Conservation (phyloP, 371 early-diverging fungal genomes). For the Chytridiales sp. region DNA sequence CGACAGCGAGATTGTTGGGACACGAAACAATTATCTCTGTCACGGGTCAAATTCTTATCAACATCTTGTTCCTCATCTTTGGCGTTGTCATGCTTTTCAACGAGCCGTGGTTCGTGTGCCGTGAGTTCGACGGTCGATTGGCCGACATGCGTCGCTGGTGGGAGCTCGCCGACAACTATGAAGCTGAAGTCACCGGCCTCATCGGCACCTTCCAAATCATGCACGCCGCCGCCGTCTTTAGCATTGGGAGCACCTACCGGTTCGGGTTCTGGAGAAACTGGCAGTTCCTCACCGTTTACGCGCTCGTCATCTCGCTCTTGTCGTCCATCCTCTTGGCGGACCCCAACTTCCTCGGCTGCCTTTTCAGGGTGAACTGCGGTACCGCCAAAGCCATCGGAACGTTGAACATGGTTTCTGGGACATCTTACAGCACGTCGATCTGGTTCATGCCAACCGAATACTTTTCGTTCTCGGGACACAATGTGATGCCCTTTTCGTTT, state of each 20-base stretch:
- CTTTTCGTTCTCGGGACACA: conserved; percentile 63
- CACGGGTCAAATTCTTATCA: conserved; percentile 66
- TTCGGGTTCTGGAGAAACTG: conserved; percentile 62
- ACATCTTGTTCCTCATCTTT: conserved; percentile 59
- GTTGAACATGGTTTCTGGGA: conserved; percentile 47
- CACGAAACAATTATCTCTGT: conserved; percentile 64
- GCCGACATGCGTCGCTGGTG: conserved; percentile 72
- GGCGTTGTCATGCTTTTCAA: conserved; percentile 59
- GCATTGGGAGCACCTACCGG: conserved; percentile 66
- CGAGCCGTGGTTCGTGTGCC: conserved; percentile 68
- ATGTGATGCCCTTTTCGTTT: conserved; percentile 64
- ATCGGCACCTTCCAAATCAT: conserved; percentile 58
- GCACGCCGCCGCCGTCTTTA: conserved; percentile 62
- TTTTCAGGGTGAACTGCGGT: conserved; percentile 79
- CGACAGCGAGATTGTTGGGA: conserved; percentile 68
- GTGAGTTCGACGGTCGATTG: conserved; percentile 67
- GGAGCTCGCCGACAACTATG: conserved; percentile 77
- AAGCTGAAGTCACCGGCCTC: conserved; percentile 56
- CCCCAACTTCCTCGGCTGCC: conserved; percentile 68
- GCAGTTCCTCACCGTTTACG: conserved; percentile 57
- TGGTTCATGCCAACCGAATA: conserved; percentile 57
- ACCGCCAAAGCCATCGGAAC: conserved; percentile 42
- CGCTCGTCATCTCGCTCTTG: conserved; percentile 51
- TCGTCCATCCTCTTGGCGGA: conserved; percentile 59
- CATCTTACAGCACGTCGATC: conserved; percentile 42